Conservation (phyloP, 345 rosid genomes). For the Lepidium sativum region DNA sequence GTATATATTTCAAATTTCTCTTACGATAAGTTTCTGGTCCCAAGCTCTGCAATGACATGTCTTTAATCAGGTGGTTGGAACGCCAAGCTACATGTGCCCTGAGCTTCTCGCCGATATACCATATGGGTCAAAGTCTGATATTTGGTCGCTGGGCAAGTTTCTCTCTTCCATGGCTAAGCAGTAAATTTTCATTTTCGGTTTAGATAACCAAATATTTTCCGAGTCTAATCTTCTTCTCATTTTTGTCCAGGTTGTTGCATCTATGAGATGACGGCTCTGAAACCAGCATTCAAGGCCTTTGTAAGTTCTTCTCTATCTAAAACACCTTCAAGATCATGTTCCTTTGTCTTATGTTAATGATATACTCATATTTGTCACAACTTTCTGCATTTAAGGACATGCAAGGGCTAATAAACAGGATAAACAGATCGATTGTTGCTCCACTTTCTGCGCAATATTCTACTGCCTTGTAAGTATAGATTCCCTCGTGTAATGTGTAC, state of each 20-base stretch:
- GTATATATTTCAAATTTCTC: constrained; percentile 16
- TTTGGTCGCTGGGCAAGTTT: constrained; percentile 87
- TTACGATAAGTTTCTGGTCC: neutral
- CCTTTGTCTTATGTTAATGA: neutral
- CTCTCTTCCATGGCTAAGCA: constrained; percentile 11
- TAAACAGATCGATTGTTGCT: constrained; percentile 84
- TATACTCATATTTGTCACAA: neutral
- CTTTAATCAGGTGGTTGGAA: constrained; percentile 80
- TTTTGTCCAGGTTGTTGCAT: constrained; percentile 79
- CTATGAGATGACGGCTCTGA: constrained; percentile 89
- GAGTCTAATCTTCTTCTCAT: constrained; percentile 6
- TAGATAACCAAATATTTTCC: constrained; percentile 9
- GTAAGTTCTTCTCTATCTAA: constrained; percentile 39
- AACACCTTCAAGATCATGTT: constrained; percentile 1
- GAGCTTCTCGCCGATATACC: constrained; percentile 99
- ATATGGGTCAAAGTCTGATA: constrained; percentile 94
- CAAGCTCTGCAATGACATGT: neutral
- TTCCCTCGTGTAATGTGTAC: neutral
- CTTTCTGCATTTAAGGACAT: constrained; percentile 58
- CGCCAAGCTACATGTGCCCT: constrained; percentile 99
- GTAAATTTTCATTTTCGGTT: neutral
- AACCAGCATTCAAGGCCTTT: constrained; percentile 96
- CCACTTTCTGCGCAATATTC: constrained; percentile 91
- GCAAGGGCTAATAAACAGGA: constrained; percentile 97
- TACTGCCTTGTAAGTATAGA: constrained; percentile 67